Evolutionary conservation across 345 rosid genomes (phyloP).

Genomic region (Isatis tinctoria): DNA sequence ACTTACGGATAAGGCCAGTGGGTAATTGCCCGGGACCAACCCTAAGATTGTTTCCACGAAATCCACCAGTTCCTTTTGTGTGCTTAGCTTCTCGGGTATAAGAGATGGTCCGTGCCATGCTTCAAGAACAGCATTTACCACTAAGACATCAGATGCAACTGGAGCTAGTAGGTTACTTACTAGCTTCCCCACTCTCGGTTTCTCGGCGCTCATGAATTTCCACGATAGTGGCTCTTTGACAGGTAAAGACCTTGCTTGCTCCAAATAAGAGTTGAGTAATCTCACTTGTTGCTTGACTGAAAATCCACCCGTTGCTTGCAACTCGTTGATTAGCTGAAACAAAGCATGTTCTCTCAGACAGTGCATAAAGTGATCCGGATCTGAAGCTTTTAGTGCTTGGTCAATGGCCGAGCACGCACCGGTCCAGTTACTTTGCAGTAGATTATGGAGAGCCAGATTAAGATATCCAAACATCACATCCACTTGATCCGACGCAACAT

Average conservation of each 20-base stretch:
- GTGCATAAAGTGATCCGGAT: conserved; percentile 40
- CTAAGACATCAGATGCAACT: conserved; percentile 40
- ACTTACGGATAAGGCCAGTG: conserved; percentile 54
- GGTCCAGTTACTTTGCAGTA: conserved; percentile 49
- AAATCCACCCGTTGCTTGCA: conserved; percentile 34
- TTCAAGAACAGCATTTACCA: conserved; percentile 67
- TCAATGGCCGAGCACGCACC: conserved; percentile 56
- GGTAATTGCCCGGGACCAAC: conserved; percentile 64
- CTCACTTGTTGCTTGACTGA: conserved; percentile 40
- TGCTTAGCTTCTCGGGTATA: conserved; percentile 47
- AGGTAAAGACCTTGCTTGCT: conserved; percentile 43
- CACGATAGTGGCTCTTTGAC: conserved; percentile 55
- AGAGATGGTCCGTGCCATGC: conserved; percentile 75
- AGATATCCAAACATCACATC: conserved; percentile 73
- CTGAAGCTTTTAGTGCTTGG: conserved; percentile 53
- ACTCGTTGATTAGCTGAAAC: conserved; percentile 41
- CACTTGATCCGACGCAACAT: conserved; percentile 26
- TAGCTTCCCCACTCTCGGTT: conserved; percentile 57
- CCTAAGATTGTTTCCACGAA: conserved; percentile 74
- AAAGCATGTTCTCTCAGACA: conserved; percentile 75
- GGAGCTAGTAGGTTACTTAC: conserved; percentile 56
- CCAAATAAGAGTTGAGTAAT: conserved; percentile 52
- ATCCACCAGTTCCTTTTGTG: conserved; percentile 65
- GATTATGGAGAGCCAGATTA: conserved; percentile 61
- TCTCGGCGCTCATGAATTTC: conserved; percentile 53